phyloP scores from a whole-genome alignment of 2,329 filamentous ascomycete species.

The Cytospora piceicola region DNA sequence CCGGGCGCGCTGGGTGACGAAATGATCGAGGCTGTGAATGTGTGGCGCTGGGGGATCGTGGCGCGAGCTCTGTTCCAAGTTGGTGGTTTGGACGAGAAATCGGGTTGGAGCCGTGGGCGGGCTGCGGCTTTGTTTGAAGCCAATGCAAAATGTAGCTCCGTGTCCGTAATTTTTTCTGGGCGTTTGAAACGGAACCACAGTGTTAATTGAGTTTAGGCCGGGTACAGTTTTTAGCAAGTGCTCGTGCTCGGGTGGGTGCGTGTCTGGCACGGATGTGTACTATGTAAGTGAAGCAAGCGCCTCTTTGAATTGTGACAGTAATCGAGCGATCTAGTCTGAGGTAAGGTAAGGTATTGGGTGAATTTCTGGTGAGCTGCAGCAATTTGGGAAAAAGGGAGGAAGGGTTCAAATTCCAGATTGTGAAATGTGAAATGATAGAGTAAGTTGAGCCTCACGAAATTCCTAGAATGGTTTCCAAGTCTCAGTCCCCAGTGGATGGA shows the following conservation, averaged over 20 bases:
- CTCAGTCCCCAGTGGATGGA: background rate
- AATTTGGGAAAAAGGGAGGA: background rate
- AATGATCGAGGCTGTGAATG: constrained; percentile 31
- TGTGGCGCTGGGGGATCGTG: constrained; percentile 31
- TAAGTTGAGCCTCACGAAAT: background rate
- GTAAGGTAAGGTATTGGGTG: background rate
- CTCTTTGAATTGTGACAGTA: background rate
- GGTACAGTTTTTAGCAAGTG: background rate
- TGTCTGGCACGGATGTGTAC: background rate
- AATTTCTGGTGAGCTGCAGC: background rate
- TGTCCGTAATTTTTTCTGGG: background rate
- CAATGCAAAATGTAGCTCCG: constrained; percentile 3
- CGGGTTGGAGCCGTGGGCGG: constrained; percentile 4
- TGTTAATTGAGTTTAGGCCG: background rate
- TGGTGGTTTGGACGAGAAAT: constrained; percentile 1
- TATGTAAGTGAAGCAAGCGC: constrained; percentile 2
- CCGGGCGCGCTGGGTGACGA: constrained; percentile 26
- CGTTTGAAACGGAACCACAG: constrained; percentile 1
- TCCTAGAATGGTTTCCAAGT: background rate
- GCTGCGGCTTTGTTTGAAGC: constrained; percentile 1
- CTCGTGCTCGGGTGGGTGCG: background rate
- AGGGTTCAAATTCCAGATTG: background rate
- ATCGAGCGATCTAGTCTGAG: background rate
- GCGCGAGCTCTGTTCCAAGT: constrained; percentile 29
- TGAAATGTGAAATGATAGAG: background rate